Conservation (phyloP, 179 eudicot genomes). For the Spergularia azorica region DNA sequence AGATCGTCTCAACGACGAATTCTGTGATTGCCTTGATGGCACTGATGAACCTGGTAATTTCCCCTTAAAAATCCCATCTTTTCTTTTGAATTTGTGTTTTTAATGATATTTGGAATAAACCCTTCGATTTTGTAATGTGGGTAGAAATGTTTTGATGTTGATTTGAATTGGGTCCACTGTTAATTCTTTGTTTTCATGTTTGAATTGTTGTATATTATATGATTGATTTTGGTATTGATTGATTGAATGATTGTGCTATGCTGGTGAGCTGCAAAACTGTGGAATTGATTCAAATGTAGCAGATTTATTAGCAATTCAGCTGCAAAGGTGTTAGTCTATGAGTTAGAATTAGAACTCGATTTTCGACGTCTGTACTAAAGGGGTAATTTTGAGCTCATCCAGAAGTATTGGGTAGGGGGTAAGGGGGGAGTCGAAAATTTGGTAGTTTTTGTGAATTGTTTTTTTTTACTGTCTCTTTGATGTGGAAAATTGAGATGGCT, state of each 20-base stretch:
- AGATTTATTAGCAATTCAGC: too few species aligned
- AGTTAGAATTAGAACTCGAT: too few species aligned
- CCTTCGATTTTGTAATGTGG: neutral
- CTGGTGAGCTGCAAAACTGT: neutral
- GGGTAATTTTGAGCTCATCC: too few species aligned
- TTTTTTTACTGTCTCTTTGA: too few species aligned
- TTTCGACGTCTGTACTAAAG: too few species aligned
- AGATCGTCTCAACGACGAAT: conserved; percentile 71
- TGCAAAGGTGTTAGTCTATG: too few species aligned
- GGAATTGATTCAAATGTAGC: neutral
- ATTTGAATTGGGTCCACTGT: conserved; percentile 1
- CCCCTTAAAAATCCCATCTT: neutral
- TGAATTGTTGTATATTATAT: neutral
- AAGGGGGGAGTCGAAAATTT: too few species aligned
- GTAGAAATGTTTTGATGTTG: too few species aligned
- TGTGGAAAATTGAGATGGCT: neutral
- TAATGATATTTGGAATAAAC: neutral
- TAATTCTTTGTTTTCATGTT: neutral
- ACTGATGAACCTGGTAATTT: conserved; percentile 83
- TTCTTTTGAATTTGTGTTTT: neutral
- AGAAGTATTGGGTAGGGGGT: too few species aligned
- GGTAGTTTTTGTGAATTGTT: too few species aligned
- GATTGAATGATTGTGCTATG: neutral
- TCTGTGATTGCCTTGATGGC: conserved; percentile 81
- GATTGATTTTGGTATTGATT: neutral